Base-by-base conservation (phyloP, 768 basidiomycete species). In the Xerocomellus amylosporus region DNA sequence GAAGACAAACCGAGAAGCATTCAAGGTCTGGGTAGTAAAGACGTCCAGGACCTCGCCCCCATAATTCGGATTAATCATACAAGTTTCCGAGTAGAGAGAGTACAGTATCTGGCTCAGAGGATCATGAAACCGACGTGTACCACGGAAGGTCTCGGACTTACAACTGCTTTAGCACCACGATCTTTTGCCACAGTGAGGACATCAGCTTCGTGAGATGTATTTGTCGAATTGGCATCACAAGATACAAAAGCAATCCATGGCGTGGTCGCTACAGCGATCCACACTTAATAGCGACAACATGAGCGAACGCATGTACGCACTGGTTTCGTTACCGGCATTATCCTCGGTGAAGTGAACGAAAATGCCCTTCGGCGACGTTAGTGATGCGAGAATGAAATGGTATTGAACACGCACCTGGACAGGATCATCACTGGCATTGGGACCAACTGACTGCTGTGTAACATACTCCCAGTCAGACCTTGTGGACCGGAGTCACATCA, bases 241-340 rank as follows among this genome's bases (percentile, higher is more conserved):
- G 84, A 80, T 46, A 97, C 81, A 58, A 94, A 78, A 13, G 94
- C 94, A 62, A 97, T 88, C 93, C 93, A 97, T 4, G 94, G 92
- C 0, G 93, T 90, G 6, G 73, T 76, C 3, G 89, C 87, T 81
- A 66, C 60, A 26, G 54, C 61, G 64, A 50, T 49, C 46, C 24
- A 61, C 48, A 40, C 38, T 61, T 36, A 46, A 54, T 49, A 48
- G 51, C 46, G 58, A 60, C 17, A 48, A 52, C 45, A 40, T 15
- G 38, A 46, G 46, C 13, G 65, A 76, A 34, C n/a, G 68, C 53
- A 77, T 76, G n/a, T 41, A 74, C 83, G 60, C 71, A 73, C 83
- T 80, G 40, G 76, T 79, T 30, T 72, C 67, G 53, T 77, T 75
- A 26, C 71, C 73, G 12, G 77, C 74, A 49, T 71, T 73, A 26